phyloP scores from a whole-genome alignment of 257 asterid genomes.

The Gentiana macrophylla region DNA sequence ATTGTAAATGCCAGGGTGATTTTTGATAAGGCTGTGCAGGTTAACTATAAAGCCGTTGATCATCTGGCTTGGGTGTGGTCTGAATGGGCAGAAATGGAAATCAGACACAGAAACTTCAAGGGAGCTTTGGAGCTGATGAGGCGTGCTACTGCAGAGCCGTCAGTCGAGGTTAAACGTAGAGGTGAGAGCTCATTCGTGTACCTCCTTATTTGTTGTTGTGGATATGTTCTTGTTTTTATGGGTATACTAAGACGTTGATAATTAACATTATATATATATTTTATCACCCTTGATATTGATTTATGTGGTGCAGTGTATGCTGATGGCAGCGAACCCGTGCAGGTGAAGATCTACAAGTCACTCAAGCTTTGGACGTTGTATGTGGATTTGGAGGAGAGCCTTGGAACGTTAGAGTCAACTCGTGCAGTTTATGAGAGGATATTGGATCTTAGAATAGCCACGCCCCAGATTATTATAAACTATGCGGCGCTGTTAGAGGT shows the following conservation, averaged over 20 bases:
- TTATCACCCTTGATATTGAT: not conserved
- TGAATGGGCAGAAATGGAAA: constrained; percentile 99
- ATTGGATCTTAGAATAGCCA: constrained; percentile 86
- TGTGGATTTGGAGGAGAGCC: constrained; percentile 96
- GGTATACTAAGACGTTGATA: too few species aligned
- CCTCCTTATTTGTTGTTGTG: too few species aligned
- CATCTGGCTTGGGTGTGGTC: constrained; percentile 95
- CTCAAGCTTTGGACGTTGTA: constrained; percentile 87
- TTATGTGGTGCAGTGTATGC: constrained; percentile 65
- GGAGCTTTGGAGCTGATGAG: constrained; percentile 79
- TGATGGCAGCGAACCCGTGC: constrained; percentile 91
- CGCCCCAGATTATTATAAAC: constrained; percentile 90
- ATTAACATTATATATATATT: too few species aligned
- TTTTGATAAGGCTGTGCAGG: constrained; percentile 96
- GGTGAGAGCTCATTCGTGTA: constrained; percentile 27
- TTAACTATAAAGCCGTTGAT: constrained; percentile 74
- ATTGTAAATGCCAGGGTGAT: constrained; percentile 81
- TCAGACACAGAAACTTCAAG: constrained; percentile 73
- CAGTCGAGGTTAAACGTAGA: constrained; percentile 88
- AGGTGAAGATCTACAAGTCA: constrained; percentile 81
- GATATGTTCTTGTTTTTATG: too few species aligned
- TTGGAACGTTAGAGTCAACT: constrained; percentile 82
- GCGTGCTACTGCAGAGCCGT: constrained; percentile 98
- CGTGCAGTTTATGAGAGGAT: constrained; percentile 83
- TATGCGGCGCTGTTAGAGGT: constrained; percentile 93